Evolutionary conservation across 1,139 yeast genomes (phyloP).

Genomic region (Yamadazyma sp.): DNA sequence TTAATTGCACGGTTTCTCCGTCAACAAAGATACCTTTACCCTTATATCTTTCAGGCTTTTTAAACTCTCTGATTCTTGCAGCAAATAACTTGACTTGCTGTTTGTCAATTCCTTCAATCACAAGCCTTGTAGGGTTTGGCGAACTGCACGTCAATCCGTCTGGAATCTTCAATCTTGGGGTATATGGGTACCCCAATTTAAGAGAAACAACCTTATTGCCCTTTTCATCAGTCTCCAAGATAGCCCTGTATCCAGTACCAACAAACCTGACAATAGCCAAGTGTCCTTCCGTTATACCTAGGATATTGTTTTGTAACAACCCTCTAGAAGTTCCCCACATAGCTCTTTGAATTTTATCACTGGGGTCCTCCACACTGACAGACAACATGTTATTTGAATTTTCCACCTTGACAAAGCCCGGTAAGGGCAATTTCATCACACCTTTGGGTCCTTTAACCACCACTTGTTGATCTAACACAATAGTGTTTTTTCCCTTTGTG

Average conservation of each 20-base stretch:
- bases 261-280: constrained; percentile 83
- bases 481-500: constrained; percentile 65
- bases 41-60: constrained; percentile 97
- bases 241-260: constrained; percentile 96
- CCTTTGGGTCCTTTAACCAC: constrained; percentile 86
- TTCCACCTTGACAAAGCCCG: constrained; percentile 62
- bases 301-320: constrained; percentile 69
- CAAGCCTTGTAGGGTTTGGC: constrained; percentile 85
- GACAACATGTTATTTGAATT: constrained; percentile 31
- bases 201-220: constrained; percentile 65
- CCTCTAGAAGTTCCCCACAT: constrained; percentile 97
- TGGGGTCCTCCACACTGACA: constrained; percentile 59
- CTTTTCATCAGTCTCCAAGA: constrained; percentile 52
- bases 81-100: constrained; percentile 89
- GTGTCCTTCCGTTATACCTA: constrained; percentile 93
- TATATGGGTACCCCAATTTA: constrained; percentile 71
- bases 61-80: constrained; percentile 78
- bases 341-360: constrained; percentile 68
- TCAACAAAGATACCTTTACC: constrained; percentile 96
- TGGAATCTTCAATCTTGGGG: constrained; percentile 79
- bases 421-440: constrained; percentile 58
- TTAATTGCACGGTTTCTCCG: constrained; percentile 85
- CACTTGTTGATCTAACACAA: constrained; percentile 59
- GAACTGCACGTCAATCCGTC: constrained; percentile 68
- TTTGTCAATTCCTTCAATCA: constrained; percentile 84